phyloP scores from a whole-genome alignment of 306 rosid species.

The Trifolium repens region DNA sequence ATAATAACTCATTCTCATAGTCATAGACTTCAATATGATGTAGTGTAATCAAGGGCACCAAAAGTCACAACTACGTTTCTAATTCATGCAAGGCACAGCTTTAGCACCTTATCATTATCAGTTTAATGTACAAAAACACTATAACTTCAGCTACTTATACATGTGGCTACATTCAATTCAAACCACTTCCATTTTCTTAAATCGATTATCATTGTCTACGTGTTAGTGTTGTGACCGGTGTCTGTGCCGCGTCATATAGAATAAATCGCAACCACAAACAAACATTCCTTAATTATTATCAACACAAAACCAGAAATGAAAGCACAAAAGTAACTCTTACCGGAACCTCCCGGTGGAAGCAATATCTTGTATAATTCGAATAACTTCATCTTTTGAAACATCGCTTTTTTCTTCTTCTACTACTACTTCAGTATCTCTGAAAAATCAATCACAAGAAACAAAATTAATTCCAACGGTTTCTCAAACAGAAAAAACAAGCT shows the following conservation, averaged over 20 bases:
- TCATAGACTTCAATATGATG: too few relatives aligned
- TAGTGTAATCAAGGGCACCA: too few relatives aligned
- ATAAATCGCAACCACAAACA: neutral
- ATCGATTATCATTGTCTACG: too few relatives aligned
- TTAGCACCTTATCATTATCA: too few relatives aligned
- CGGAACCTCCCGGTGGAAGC: conserved; percentile 54
- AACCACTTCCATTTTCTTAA: too few relatives aligned
- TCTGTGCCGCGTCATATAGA: neutral
- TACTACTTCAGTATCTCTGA: conserved; percentile 32
- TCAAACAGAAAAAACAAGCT: neutral
- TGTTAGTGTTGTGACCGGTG: neutral
- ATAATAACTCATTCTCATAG: too few relatives aligned
- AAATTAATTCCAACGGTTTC: neutral
- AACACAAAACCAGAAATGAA: neutral
- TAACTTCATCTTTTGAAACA: conserved; percentile 45
- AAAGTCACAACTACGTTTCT: too few relatives aligned
- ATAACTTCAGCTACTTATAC: too few relatives aligned
- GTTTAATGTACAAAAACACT: too few relatives aligned
- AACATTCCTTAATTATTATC: neutral
- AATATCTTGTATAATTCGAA: conserved; percentile 41
- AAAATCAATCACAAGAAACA: neutral
- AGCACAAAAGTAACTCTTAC: conserved; percentile 32
- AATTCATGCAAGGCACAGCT: too few relatives aligned
- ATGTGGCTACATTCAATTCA: too few relatives aligned
- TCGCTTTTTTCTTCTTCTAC: conserved; percentile 28